A percentile compares a stretch with the other conserved stretches of the same genome.
Conservation (phyloP, 768 basidiomycete species). For the Agaricus blazei region DNA sequence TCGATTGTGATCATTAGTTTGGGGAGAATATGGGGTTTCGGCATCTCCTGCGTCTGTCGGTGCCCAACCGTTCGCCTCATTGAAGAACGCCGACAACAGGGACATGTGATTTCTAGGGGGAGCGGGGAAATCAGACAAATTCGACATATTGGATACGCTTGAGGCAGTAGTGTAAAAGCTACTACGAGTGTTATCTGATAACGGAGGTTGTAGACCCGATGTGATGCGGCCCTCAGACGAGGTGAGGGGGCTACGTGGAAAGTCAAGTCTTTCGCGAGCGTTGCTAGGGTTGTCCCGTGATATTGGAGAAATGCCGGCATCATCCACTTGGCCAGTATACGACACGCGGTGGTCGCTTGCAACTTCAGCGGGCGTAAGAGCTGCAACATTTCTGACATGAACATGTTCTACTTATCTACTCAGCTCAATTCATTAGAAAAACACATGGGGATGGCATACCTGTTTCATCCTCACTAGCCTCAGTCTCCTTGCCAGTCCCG, state of each 20-base stretch:
- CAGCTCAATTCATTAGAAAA: neutral
- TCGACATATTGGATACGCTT: conserved; percentile 57
- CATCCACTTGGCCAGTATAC: conserved; percentile 30
- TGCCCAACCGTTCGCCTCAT: conserved; percentile 17
- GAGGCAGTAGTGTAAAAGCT: conserved; percentile 62
- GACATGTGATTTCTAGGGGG: conserved; percentile 43
- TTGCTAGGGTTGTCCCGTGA: conserved; percentile 6
- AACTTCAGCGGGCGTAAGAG: conserved; percentile 45
- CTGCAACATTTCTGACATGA: conserved; percentile 48
- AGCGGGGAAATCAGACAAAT: conserved; percentile 66
- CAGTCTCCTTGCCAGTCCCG: conserved; percentile 23
- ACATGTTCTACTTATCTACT: conserved; percentile 31
- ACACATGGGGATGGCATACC: conserved; percentile 19
- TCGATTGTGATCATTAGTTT: neutral
- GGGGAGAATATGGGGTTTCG: neutral
- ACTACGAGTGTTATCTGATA: conserved; percentile 30
- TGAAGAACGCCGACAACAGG: conserved; percentile 40
- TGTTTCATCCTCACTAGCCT: conserved; percentile 38
- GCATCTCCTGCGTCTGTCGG: neutral
- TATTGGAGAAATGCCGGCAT: conserved; percentile 1
- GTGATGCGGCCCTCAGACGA: conserved; percentile 13
- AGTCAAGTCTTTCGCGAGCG: neutral
- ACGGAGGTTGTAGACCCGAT: conserved; percentile 28
- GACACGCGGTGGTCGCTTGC: conserved; percentile 33
- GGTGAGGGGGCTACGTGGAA: conserved; percentile 6